Evolutionary conservation across 148 eudicot genomes (phyloP).

Genomic region (Silene conica): DNA sequence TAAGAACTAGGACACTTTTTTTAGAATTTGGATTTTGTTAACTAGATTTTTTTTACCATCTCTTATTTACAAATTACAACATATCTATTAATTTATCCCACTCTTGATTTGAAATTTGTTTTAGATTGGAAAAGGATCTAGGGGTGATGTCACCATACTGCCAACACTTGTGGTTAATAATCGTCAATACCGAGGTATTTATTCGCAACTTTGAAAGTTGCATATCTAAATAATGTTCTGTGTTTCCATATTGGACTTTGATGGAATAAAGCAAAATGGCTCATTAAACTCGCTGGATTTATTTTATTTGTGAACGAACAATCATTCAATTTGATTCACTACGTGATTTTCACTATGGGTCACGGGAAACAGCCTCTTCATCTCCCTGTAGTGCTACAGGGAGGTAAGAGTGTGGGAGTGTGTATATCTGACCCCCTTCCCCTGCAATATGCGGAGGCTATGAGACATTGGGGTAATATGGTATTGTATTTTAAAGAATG

Average conservation of each 20-base stretch:
- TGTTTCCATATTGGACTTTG: too few relatives aligned
- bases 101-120: slow-evolving; percentile 1
- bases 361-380: too few relatives aligned
- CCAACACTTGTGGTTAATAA: slow-evolving; percentile 91
- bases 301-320: background rate
- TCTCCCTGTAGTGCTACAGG: too few relatives aligned
- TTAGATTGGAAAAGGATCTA: slow-evolving; percentile 82
- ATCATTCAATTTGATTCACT: too few relatives aligned
- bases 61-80: background rate
- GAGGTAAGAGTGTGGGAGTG: too few relatives aligned
- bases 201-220: background rate
- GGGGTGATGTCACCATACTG: slow-evolving; percentile 91
- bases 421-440: too few relatives aligned
- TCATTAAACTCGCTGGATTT: background rate
- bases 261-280: too few relatives aligned
- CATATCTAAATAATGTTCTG: too few relatives aligned
- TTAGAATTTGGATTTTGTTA: background rate
- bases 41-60: background rate
- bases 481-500: background rate
- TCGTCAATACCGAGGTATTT: slow-evolving; percentile 80
- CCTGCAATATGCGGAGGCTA: too few relatives aligned
- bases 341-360: background rate
- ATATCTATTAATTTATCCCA: background rate
- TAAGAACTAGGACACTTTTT: slow-evolving; percentile 3
- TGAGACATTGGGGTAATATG: background rate